These are phyloP conservation scores for Cornus florida DNA, from an alignment of 148 eudicot genomes.

Conservation along the genomic window DNA sequence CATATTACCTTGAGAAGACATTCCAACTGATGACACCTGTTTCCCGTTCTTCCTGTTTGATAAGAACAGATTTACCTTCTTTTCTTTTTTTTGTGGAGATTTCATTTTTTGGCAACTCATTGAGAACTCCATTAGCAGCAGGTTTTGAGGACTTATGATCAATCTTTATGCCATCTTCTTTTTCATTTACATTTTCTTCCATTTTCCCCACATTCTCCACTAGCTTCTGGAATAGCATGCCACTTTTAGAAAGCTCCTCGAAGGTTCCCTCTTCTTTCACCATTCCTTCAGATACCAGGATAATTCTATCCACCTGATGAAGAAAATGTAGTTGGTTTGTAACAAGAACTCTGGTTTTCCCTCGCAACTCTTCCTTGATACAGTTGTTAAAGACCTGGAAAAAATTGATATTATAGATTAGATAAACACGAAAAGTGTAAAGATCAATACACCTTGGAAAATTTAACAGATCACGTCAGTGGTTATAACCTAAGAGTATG, in stretches of 20 bases:
- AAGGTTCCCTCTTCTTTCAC: constrained; percentile 68
- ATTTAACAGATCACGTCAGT: neutral
- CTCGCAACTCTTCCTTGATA: constrained; percentile 56
- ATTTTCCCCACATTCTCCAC: constrained; percentile 64
- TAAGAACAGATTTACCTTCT: constrained; percentile 50
- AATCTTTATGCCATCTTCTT: constrained; percentile 5
- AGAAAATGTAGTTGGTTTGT: constrained; percentile 72
- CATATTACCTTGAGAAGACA: constrained; percentile 47
- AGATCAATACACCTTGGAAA: neutral
- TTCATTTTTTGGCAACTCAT: constrained; percentile 25
- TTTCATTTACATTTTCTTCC: constrained; percentile 48
- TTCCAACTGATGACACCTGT: constrained; percentile 59
- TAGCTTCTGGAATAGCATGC: constrained; percentile 46
- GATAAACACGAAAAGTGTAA: neutral
- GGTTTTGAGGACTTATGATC: constrained; percentile 18
- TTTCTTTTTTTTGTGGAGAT: constrained; percentile 25
- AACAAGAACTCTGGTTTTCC: constrained; percentile 64
- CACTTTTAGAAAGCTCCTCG: constrained; percentile 54
- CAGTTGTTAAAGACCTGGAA: constrained; percentile 54
- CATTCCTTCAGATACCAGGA: constrained; percentile 54
- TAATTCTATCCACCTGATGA: constrained; percentile 60
- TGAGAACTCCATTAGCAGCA: constrained; percentile 11
- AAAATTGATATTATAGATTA: neutral
- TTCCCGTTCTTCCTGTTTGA: constrained; percentile 63
- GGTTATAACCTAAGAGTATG: neutral